Conservation (phyloP, 176 grass and related monocot species). For the Avena atlantica region DNA sequence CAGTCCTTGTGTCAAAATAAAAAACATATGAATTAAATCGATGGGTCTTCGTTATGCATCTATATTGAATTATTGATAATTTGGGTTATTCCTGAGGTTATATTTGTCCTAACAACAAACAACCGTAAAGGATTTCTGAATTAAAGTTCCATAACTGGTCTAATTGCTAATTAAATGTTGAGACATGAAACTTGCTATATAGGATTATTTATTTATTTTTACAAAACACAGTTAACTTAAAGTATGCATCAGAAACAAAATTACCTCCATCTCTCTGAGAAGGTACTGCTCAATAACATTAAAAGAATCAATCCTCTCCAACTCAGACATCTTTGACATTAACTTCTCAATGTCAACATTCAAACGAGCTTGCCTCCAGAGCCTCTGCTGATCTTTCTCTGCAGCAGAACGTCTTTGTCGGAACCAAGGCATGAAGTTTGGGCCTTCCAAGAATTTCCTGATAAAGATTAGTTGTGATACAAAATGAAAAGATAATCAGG, state of each 20-base stretch:
- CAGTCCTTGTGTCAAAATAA: not conserved
- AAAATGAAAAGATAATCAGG: conserved; percentile 1
- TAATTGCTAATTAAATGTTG: not conserved
- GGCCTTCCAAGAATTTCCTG: conserved; percentile 85
- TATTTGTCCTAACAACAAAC: conserved; percentile 21
- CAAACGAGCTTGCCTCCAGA: conserved; percentile 88
- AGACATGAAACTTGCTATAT: conserved; percentile 2
- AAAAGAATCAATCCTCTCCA: conserved; percentile 95
- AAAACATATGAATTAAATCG: not conserved
- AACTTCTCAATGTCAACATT: conserved; percentile 79
- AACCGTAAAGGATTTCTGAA: not conserved
- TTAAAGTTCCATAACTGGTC: conserved; percentile 15
- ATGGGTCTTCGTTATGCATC: conserved; percentile 5
- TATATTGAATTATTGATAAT: conserved; percentile 18
- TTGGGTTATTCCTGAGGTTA: not conserved
- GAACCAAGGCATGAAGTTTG: conserved; percentile 99
- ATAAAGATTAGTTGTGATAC: conserved; percentile 20
- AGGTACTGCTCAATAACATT: conserved; percentile 86
- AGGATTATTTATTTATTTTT: not conserved
- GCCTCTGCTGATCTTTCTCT: conserved; percentile 78
- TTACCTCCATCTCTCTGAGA: conserved; percentile 88
- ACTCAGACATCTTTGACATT: conserved; percentile 84
- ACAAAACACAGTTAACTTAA: not conserved
- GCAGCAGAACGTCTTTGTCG: conserved; percentile 77
- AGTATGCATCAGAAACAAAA: conserved; percentile 19